Evolutionary conservation across 805 yeast species (phyloP).

Genomic region (Ogataea populi-albae): DNA sequence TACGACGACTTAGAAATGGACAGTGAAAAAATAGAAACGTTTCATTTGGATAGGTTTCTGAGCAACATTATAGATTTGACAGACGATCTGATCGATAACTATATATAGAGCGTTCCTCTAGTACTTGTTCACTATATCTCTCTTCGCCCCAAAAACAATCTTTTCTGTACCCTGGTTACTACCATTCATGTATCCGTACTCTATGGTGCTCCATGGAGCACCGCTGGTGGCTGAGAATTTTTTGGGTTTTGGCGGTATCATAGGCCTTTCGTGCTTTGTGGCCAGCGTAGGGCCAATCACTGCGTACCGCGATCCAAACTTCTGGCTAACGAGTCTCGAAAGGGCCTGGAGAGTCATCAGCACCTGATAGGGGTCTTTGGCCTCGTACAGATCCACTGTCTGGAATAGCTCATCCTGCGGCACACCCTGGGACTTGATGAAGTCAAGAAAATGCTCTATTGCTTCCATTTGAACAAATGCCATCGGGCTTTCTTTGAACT

Average conservation of each 20-base stretch:
- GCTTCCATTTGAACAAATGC: constrained; percentile 87
- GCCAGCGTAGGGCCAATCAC: constrained; percentile 59
- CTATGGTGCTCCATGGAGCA: constrained; percentile 51
- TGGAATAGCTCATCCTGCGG: constrained; percentile 82
- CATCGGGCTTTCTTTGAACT: constrained; percentile 61
- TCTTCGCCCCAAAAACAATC: constrained; percentile 50
- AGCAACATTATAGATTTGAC: constrained; percentile 21
- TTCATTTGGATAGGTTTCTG: constrained; percentile 28
- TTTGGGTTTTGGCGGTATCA: constrained; percentile 54
- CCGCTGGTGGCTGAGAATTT: constrained; percentile 37
- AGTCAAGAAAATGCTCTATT: constrained; percentile 64
- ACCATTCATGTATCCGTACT: constrained; percentile 60
- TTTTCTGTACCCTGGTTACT: constrained; percentile 53
- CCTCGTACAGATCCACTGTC: constrained; percentile 72
- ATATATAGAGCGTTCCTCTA: constrained; percentile 3
- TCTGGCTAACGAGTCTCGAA: constrained; percentile 62
- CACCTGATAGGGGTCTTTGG: constrained; percentile 74
- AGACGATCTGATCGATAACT: constrained; percentile 3
- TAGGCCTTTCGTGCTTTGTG: constrained; percentile 46
- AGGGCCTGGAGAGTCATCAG: constrained; percentile 70
- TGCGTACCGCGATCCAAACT: constrained; percentile 45
- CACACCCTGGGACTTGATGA: constrained; percentile 62
- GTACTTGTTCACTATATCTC: constrained; percentile 38
- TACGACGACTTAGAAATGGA: constrained; percentile 19
- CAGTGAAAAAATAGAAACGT: constrained; percentile 13